These are phyloP conservation scores for Gentiana macrophylla DNA, from an alignment of 257 asterid genomes.

Conservation along the genomic window DNA sequence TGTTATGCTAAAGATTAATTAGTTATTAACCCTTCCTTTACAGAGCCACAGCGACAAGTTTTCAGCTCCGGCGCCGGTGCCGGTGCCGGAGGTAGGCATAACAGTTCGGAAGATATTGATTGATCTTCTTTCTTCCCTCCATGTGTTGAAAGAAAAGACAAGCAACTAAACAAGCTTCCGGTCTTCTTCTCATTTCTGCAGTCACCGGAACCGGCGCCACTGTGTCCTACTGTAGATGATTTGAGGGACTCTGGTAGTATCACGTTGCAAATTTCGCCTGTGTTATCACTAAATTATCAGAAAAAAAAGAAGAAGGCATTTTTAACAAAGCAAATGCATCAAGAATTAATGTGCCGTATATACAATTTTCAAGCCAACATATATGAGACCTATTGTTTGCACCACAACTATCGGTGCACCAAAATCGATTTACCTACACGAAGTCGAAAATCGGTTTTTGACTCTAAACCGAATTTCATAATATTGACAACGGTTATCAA, in stretches of 20 bases:
- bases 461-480: too few species aligned
- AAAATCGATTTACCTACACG: too few species aligned
- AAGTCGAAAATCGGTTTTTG: too few species aligned
- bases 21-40: constrained; percentile 11
- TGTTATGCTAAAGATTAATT: too few species aligned
- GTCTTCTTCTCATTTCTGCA: constrained; percentile 47
- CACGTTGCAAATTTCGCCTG: constrained; percentile 69
- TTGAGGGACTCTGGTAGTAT: constrained; percentile 57
- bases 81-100: constrained; percentile 18
- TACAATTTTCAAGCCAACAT: too few species aligned
- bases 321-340: too few species aligned
- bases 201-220: constrained; percentile 21
- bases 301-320: too few species aligned
- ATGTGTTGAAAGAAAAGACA: constrained; percentile 47
- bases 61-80: constrained; percentile 49
- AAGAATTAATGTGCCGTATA: too few species aligned
- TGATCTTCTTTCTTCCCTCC: constrained; percentile 30
- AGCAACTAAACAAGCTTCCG: constrained; percentile 32
- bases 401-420: too few species aligned
- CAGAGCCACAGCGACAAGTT: constrained; percentile 23
- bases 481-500: too few species aligned
- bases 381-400: too few species aligned
- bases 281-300: background rate
- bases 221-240: constrained; percentile 14
- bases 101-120: constrained; percentile 54